phyloP scores from a whole-genome alignment of 2,329 filamentous ascomycete genomes.

The Chaetomium strumarium region DNA sequence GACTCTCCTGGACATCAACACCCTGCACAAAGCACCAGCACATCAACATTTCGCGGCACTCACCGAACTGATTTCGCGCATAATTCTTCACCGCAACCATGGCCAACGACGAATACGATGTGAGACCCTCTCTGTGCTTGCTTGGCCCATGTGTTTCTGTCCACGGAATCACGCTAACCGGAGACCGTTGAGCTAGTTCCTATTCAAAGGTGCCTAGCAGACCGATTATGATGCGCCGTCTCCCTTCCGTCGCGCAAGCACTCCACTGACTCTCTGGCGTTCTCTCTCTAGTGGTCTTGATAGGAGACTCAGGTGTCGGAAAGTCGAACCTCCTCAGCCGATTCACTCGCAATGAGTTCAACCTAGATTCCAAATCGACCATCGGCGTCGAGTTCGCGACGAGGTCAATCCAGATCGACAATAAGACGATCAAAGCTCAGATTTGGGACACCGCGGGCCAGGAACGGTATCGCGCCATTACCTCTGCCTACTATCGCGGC shows the following conservation, averaged over 20 bases:
- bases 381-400: slow-evolving; percentile 99
- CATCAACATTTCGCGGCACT: slow-evolving; percentile 22
- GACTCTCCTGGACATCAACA: slow-evolving; percentile 24
- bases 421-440: slow-evolving; percentile 99
- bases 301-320: slow-evolving; percentile 98
- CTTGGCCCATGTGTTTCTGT: slow-evolving; percentile 21
- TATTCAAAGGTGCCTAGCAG: slow-evolving; percentile 79
- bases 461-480: slow-evolving; percentile 98
- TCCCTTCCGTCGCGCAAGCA: slow-evolving; percentile 23
- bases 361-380: slow-evolving; percentile 98
- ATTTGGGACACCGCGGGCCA: slow-evolving; percentile 99
- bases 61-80: slow-evolving; percentile 25
- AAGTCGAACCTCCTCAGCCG: slow-evolving; percentile 99
- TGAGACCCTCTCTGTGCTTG: slow-evolving; percentile 44
- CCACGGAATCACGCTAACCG: slow-evolving; percentile 25
- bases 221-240: slow-evolving; percentile 5
- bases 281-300: slow-evolving; percentile 71
- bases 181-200: slow-evolving; percentile 62
- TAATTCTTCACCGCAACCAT: slow-evolving; percentile 50
- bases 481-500: slow-evolving; percentile 96
- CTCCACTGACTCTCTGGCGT: slow-evolving; percentile 26
- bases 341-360: slow-evolving; percentile 99
- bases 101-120: slow-evolving; percentile 99
- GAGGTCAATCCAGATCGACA: slow-evolving; percentile 95
- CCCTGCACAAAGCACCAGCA: slow-evolving; percentile 22